Base-by-base conservation (phyloP, 169 alveolate species). In the Cystoisospora suis region DNA sequence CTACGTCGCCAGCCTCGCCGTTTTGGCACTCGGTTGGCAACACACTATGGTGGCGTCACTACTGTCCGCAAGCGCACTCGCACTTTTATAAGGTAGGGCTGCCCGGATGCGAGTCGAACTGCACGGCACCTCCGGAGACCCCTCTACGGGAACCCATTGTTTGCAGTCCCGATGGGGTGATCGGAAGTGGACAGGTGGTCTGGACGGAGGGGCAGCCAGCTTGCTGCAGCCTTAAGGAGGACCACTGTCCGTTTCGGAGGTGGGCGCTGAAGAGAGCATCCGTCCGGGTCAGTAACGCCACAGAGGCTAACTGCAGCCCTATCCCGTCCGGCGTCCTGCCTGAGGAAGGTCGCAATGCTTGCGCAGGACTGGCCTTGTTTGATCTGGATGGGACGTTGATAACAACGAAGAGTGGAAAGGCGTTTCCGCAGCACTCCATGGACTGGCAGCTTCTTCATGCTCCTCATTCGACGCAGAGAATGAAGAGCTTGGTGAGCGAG, bases 321-420 rank as follows among this genome's bases (percentile, higher is more conserved):
- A n/a, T n/a, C n/a, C n/a, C n/a, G n/a, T n/a, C n/a, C n/a, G n/a
- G n/a, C 12, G 65, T 53, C 65, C 29, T 23, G 29, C 29, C 65
- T 53, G 65, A 12, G 12, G 65, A 53, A 23, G 23, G 23, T 53
- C 12, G 65, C 29, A 53, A 53, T 85, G 2, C 42, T 27, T 90
- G 93, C 81, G 65, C 81, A 17, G 88, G 85, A 49, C 81, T 90
- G 23, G 93, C 93, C 1, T 29, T 86, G 49, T 90, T 91, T 36
- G 94, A 91, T n/a, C 47, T 91, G 36, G 94, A 91, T 34, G 94
- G 94, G 45, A 91, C 94, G 38, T 69, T 91, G 44, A 91, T 91
- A 23, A 58, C 89, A n/a, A 91, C 94, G n/a, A 83, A 89, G 20
- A 91, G 94, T 59, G 91, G 91, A 59, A 91, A 91, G 47, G 80